Percentiles rank a stretch among this genome's conserved stretches.
These are phyloP conservation scores for Ceratobasidium sp. DNA, from an alignment of 1,284 basidiomycete species.

Conservation along the genomic window DNA sequence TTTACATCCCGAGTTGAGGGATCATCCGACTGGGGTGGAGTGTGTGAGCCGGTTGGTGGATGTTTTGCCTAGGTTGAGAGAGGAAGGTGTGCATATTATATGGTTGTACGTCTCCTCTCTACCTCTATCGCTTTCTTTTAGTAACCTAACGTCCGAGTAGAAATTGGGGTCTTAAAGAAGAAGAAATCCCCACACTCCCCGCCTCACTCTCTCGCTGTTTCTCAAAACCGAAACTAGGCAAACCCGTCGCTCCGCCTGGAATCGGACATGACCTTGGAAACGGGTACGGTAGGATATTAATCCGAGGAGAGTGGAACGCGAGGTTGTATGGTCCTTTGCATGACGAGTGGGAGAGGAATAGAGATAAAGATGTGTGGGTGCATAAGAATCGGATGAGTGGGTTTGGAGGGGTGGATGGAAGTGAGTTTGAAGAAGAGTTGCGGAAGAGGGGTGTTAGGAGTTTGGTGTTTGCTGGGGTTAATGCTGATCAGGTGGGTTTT, in stretches of 20 bases:
- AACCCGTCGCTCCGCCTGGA: constrained; percentile 65
- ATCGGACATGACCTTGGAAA: constrained; percentile 70
- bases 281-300: constrained; percentile 70
- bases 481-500: constrained; percentile 66
- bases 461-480: constrained; percentile 74
- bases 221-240: constrained; percentile 50
- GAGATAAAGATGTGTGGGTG: constrained; percentile 72
- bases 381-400: constrained; percentile 80
- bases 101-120: constrained; percentile 67
- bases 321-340: constrained; percentile 74
- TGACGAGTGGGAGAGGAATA: constrained; percentile 66
- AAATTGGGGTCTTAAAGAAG: constrained; percentile 77
- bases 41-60: constrained; percentile 70
- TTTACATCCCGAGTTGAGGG: constrained; percentile 71
- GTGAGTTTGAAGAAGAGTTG: constrained; percentile 70
- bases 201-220: constrained; percentile 69
- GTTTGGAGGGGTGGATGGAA: constrained; percentile 71
- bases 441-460: constrained; percentile 73
- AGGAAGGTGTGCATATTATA: constrained; percentile 70
- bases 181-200: constrained; percentile 72
- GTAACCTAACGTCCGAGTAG: constrained; percentile 57
- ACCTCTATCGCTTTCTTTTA: constrained; percentile 36
- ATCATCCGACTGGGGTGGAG: constrained; percentile 68
- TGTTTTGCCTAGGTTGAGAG: constrained; percentile 65
- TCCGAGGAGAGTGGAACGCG: constrained; percentile 69